Evolutionary conservation across 2,329 filamentous ascomycete genomes (phyloP).

Genomic region (Colletotrichum camelliae): DNA sequence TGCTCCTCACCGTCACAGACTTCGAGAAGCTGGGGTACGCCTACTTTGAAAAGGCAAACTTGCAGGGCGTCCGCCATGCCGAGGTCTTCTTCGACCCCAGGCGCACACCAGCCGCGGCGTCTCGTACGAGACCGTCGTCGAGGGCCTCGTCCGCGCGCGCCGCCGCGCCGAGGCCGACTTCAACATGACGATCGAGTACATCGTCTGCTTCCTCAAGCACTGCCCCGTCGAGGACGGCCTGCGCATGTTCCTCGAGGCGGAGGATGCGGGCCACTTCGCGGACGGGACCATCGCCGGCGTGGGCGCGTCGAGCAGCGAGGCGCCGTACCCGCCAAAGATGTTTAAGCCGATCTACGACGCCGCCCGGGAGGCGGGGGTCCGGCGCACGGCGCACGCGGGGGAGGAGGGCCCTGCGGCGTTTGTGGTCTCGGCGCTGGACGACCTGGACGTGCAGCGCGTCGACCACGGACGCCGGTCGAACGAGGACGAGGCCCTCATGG

Average conservation of each 20-base stretch:
- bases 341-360: constrained; percentile 67
- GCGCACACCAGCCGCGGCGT: constrained; percentile 72
- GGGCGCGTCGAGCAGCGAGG: constrained; percentile 71
- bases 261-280: constrained; percentile 46
- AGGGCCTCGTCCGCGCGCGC: constrained; percentile 67
- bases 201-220: constrained; percentile 76
- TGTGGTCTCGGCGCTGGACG: constrained; percentile 67
- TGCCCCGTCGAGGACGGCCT: constrained; percentile 65
- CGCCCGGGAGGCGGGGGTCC: constrained; percentile 51
- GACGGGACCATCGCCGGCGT: constrained; percentile 65
- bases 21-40: constrained; percentile 75
- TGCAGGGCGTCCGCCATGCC: constrained; percentile 72
- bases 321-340: constrained; percentile 59
- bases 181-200: constrained; percentile 69
- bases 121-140: constrained; percentile 65
- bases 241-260: constrained; percentile 42
- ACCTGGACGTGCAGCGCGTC: constrained; percentile 68
- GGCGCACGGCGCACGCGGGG: constrained; percentile 75
- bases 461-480: constrained; percentile 75
- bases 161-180: constrained; percentile 64
- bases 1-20: constrained; percentile 68
- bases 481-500: constrained; percentile 63
- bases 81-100: constrained; percentile 84
- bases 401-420: constrained; percentile 76
- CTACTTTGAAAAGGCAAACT: constrained; percentile 70